These are phyloP conservation scores for Parascedosporium putredinis DNA, from an alignment of 2,329 filamentous ascomycete species.

Conservation along the genomic window DNA sequence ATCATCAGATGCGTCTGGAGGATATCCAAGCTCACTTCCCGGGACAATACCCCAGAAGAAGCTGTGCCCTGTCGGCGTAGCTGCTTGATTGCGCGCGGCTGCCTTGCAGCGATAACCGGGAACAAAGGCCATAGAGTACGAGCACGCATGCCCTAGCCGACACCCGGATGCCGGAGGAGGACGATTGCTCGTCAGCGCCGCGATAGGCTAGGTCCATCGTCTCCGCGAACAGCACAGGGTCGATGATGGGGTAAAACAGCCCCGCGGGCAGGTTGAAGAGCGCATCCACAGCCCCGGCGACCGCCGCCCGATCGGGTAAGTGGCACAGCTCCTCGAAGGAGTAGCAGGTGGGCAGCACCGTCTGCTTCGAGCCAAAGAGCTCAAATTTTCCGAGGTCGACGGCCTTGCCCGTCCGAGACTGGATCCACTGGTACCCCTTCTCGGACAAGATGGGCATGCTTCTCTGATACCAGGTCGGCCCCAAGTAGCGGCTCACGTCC, in stretches of 20 bases:
- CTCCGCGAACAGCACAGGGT: conserved; percentile 32
- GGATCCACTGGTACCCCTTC: conserved; percentile 37
- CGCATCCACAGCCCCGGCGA: conserved; percentile 13
- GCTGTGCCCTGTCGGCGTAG: conserved; percentile 29
- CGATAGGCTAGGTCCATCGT: conserved; percentile 35
- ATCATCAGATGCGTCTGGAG: conserved; percentile 37
- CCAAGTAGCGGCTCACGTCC: conserved; percentile 33
- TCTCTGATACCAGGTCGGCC: conserved; percentile 33
- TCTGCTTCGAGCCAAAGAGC: conserved; percentile 4
- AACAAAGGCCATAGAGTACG: too few species aligned
- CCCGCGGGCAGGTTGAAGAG: conserved; percentile 25
- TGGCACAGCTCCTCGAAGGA: conserved; percentile 11
- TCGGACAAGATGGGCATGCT: conserved; percentile 39
- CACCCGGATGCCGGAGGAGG: conserved; percentile 17
- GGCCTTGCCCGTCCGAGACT: conserved; percentile 30
- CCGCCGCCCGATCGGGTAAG: conserved; percentile 25
- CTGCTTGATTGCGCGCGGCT: too few species aligned
- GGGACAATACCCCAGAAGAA: conserved; percentile 30
- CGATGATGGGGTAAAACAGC: conserved; percentile 37
- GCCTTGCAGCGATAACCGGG: too few species aligned
- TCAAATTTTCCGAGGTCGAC: conserved; percentile 16
- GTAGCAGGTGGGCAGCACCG: conserved; percentile 10
- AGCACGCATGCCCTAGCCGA: conserved; percentile 36
- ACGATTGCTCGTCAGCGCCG: conserved; percentile 9
- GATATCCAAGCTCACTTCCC: conserved; percentile 30